Percentiles rank a stretch among this genome's conserved stretches.
These are phyloP conservation scores for Cyberlindnera xishuangbannaensis DNA, from an alignment of 805 yeast genomes.

Conservation along the genomic window DNA sequence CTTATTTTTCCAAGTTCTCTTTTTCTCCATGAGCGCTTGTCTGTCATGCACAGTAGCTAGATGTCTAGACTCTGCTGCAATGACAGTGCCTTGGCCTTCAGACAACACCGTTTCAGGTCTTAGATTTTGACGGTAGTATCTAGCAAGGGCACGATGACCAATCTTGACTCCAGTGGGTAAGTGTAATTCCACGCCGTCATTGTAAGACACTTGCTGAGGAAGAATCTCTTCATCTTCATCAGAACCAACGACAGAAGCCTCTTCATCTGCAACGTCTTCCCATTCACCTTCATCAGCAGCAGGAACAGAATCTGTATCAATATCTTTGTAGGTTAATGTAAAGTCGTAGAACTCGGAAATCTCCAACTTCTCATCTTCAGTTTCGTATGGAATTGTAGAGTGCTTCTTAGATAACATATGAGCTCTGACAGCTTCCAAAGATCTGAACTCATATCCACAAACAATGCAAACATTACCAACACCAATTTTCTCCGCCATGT, in stretches of 20 bases:
- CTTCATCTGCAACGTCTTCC: no score
- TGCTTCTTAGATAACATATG: slow-evolving; percentile 89
- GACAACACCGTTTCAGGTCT: slow-evolving; percentile 50
- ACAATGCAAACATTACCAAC: slow-evolving; percentile 84
- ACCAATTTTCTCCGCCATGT: slow-evolving; percentile 86
- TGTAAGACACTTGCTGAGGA: slow-evolving; percentile 41
- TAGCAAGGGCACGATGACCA: slow-evolving; percentile 79
- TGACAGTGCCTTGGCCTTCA: slow-evolving; percentile 82
- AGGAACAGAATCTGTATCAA: no score
- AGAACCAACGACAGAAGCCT: slow-evolving; percentile 34
- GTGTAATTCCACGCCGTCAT: slow-evolving; percentile 64
- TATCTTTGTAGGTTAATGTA: slow-evolving; percentile 52
- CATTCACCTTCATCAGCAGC: slow-evolving; percentile 27
- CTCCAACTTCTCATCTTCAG: slow-evolving; percentile 78
- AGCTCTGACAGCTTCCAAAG: slow-evolving; percentile 80
- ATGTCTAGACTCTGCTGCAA: slow-evolving; percentile 75
- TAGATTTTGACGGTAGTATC: slow-evolving; percentile 73
- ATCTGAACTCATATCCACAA: slow-evolving; percentile 81
- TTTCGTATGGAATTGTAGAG: slow-evolving; percentile 84
- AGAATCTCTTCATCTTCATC: slow-evolving; percentile 28
- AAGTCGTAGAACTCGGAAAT: slow-evolving; percentile 90
- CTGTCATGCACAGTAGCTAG: slow-evolving; percentile 35
- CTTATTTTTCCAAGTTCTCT: slow-evolving; percentile 68
- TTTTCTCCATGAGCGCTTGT: slow-evolving; percentile 40
- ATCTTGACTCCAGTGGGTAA: slow-evolving; percentile 79